Percentiles rank a stretch among this genome's conserved stretches.
Evolutionary conservation across 2,329 filamentous ascomycete species (phyloP).

Genomic region (Microcyclosporella mali): DNA sequence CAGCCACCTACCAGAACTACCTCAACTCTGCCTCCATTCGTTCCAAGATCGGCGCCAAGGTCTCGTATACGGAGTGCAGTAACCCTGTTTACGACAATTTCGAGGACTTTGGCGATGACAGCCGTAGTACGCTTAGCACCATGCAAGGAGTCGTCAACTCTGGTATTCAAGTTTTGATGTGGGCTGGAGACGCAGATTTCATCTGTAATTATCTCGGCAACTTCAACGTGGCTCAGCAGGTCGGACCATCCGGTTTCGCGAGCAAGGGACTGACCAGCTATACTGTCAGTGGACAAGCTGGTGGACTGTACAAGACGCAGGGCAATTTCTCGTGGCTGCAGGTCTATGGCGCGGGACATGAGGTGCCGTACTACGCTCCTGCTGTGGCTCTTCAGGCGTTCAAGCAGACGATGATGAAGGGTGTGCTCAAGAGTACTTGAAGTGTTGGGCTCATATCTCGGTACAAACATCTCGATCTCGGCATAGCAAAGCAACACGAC

Average conservation of each 20-base stretch:
- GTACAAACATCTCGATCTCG: no score
- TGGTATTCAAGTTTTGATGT: slow-evolving; percentile 41
- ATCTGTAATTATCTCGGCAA: slow-evolving; percentile 54
- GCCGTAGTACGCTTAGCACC: slow-evolving; percentile 33
- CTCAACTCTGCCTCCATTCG: slow-evolving; percentile 34
- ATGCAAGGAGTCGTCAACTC: background rate
- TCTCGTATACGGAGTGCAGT: slow-evolving; percentile 36
- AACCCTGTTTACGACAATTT: slow-evolving; percentile 35
- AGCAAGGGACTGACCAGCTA: slow-evolving; percentile 37
- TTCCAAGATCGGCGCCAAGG: slow-evolving; percentile 43
- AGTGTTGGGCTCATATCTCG: no score
- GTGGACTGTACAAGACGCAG: slow-evolving; percentile 47
- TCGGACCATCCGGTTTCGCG: slow-evolving; percentile 38
- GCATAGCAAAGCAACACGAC: no score
- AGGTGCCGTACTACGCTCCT: slow-evolving; percentile 31
- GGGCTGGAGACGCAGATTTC: slow-evolving; percentile 54
- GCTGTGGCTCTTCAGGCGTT: slow-evolving; percentile 3
- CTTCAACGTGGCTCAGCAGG: slow-evolving; percentile 43
- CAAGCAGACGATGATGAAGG: no score
- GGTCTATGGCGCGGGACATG: slow-evolving; percentile 28
- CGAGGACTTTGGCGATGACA: slow-evolving; percentile 35
- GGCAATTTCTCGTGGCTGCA: slow-evolving; percentile 43
- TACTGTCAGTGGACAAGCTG: slow-evolving; percentile 43
- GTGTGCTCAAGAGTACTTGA: no score
- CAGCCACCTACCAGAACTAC: slow-evolving; percentile 40